These are phyloP conservation scores for Calonectria fujianensis DNA, from an alignment of 2,329 filamentous ascomycete species.

Conservation along the genomic window DNA sequence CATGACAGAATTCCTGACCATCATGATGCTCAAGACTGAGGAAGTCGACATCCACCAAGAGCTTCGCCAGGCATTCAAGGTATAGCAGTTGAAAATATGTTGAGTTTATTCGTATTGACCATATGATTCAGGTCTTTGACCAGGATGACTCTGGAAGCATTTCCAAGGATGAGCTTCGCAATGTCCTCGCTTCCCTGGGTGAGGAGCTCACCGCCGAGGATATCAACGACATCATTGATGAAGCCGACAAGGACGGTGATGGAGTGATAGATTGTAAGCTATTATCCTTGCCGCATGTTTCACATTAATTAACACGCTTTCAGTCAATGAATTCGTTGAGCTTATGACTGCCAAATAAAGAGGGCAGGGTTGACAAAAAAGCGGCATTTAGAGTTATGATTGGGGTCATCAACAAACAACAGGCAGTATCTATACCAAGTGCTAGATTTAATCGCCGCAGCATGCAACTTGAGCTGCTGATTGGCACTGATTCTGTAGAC, in stretches of 20 bases:
- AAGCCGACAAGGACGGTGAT: slow-evolving; percentile 92
- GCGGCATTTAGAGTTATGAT: not conserved
- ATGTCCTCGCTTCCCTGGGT: slow-evolving; percentile 94
- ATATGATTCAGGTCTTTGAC: slow-evolving; percentile 78
- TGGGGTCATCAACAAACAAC: not conserved
- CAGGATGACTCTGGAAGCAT: slow-evolving; percentile 95
- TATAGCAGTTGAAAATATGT: slow-evolving; percentile 55
- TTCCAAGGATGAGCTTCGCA: slow-evolving; percentile 89
- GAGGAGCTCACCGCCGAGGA: slow-evolving; percentile 94
- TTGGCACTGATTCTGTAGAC: not conserved
- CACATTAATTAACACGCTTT: not conserved
- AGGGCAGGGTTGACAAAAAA: not conserved
- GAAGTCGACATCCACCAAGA: slow-evolving; percentile 94
- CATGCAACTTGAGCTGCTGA: not conserved
- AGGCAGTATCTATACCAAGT: not conserved
- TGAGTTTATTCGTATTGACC: not conserved
- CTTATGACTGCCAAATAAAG: slow-evolving; percentile 6
- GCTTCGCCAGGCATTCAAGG: slow-evolving; percentile 92
- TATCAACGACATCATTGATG: slow-evolving; percentile 94
- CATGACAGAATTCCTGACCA: slow-evolving; percentile 88
- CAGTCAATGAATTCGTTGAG: slow-evolving; percentile 18
- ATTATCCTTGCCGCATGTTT: not conserved
- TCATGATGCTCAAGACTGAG: slow-evolving; percentile 97
- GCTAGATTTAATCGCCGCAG: not conserved
- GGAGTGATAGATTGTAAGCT: slow-evolving; percentile 89